These are phyloP conservation scores for Lentinula edodes DNA, from an alignment of 768 basidiomycete genomes.

Conservation along the genomic window DNA sequence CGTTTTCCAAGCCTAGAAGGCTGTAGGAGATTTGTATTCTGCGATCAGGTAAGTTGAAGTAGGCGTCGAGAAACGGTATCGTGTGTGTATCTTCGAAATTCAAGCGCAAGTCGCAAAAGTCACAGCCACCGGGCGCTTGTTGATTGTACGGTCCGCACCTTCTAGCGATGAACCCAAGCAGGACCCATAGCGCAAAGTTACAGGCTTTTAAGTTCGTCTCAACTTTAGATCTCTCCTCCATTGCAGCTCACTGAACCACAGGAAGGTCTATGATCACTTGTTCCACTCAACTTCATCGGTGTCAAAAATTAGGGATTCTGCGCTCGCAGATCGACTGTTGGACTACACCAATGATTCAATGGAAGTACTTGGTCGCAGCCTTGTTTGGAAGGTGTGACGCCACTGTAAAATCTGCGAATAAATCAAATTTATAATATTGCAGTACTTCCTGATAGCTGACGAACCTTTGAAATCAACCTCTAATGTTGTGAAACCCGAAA, in stretches of 20 bases:
- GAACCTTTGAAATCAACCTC: slow-evolving; percentile 58
- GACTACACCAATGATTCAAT: slow-evolving; percentile 30
- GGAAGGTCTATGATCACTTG: slow-evolving; percentile 22
- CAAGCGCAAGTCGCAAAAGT: too few relatives aligned
- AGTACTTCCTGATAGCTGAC: slow-evolving; percentile 66
- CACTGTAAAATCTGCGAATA: neutral
- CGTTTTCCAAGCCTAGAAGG: too few relatives aligned
- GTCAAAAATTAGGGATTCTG: slow-evolving; percentile 63
- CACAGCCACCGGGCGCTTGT: too few relatives aligned
- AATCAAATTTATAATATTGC: slow-evolving; percentile 16
- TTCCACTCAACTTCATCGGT: slow-evolving; percentile 50
- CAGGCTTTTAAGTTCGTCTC: neutral
- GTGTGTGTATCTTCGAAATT: too few relatives aligned
- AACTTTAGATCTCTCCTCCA: neutral
- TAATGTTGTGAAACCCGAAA: slow-evolving; percentile 24
- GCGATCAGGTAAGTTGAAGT: too few relatives aligned
- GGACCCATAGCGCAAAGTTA: neutral
- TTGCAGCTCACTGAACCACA: neutral
- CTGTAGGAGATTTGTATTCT: too few relatives aligned
- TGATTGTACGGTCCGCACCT: neutral
- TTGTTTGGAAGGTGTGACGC: slow-evolving; percentile 74
- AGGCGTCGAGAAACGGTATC: too few relatives aligned
- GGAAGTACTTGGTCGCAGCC: slow-evolving; percentile 67
- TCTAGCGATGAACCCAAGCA: neutral
- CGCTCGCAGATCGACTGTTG: slow-evolving; percentile 57